These are phyloP conservation scores for Gaeumannomyces tritici DNA, from an alignment of 2,329 filamentous ascomycete genomes.

Conservation along the genomic window DNA sequence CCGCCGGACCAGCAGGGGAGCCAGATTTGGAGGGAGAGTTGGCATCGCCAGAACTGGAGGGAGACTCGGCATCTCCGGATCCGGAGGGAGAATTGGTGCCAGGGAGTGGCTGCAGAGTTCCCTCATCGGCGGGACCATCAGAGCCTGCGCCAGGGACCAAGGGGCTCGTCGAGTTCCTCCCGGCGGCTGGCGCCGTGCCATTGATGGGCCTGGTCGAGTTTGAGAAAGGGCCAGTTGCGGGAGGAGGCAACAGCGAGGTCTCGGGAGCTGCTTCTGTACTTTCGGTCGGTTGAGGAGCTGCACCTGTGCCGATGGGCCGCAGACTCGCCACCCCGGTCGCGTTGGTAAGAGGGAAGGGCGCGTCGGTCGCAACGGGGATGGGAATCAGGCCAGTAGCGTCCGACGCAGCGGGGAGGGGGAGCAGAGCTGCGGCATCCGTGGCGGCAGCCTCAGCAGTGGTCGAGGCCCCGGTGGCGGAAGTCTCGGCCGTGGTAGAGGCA, in stretches of 20 bases:
- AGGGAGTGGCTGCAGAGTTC: not conserved
- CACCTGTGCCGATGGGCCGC: not conserved
- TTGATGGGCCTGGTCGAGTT: not conserved
- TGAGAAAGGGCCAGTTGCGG: not conserved
- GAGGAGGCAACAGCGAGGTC: not conserved
- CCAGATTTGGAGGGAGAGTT: no score
- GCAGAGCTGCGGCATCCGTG: not conserved
- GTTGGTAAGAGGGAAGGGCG: not conserved
- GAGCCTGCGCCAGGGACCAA: not conserved
- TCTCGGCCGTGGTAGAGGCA: no score
- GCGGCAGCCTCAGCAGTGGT: no score
- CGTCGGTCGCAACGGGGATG: not conserved
- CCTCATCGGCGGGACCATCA: not conserved
- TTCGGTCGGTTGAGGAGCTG: not conserved
- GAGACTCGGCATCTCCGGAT: no score
- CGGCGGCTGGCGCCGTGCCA: not conserved
- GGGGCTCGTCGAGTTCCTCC: not conserved
- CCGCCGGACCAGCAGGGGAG: not conserved
- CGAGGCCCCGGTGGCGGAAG: no score
- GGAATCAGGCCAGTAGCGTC: not conserved
- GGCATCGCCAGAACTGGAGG: no score
- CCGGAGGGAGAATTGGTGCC: not conserved
- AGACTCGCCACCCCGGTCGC: not conserved
- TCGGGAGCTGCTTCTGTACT: not conserved
- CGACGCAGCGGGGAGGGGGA: not conserved